Base-by-base conservation (phyloP, 2,329 filamentous ascomycete species). In the Clarireedia paspali region DNA sequence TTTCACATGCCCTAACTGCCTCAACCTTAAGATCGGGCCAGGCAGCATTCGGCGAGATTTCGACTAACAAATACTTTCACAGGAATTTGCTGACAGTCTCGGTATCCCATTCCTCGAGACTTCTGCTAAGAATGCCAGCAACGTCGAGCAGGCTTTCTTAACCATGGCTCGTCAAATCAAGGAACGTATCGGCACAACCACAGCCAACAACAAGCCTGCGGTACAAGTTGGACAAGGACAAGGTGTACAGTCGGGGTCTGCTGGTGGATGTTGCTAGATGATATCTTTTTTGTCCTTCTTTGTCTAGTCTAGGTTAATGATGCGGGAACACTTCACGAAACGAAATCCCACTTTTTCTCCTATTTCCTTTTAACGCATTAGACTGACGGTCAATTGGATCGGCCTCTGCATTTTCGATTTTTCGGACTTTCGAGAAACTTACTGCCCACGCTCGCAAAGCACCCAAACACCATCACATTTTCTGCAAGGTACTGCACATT, bases 81-180 rank as follows among this genome's bases (percentile, higher is more conserved):
- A 97, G 94, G 94, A 99, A 76, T 97, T 99, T 70, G 94, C 94
- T 70, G 94, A 99, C 81, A 95, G 90, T 79, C 83, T 99, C 66
- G 92, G 92, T 69, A 99, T 99, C 66, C 94, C 94, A 48, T 99
- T 99, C 87, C 88, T 99, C 72, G 94, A 99, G 83, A 99, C 94
- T 17, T 99, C 94, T 44, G 94, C 94, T 71, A 99, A 99, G 88
- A 97, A 96, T 77, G 92, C 94, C 65, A 96, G 89, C 77, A 99
- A 99, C 74, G 94, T 99, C 73, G 94, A 99, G 79, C 94, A 99
- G 78, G 92, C 94, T 70, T 99, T 99, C 87, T 77, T 99, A 77
- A 99, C 94, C 74, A 99, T 99, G 94, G 94, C 94, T 68, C 88
- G 94, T 74, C 94, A 99, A 77, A 99, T 99, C 79, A 99, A 99